These are phyloP conservation scores for Podaxis sp. DNA, from an alignment of 768 basidiomycete species.

Conservation along the genomic window DNA sequence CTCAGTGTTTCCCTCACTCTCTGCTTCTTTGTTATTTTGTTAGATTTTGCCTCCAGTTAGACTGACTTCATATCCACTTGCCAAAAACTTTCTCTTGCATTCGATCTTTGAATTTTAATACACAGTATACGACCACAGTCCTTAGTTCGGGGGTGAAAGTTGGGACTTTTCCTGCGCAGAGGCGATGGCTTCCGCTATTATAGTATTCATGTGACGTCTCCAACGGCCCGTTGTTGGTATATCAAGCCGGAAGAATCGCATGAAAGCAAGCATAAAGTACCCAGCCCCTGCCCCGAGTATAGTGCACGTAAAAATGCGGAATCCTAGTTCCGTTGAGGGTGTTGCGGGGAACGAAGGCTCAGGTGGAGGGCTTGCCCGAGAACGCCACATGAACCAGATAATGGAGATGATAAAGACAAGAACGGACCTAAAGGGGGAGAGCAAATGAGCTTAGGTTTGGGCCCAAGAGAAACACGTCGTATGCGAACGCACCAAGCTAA, in stretches of 20 bases:
- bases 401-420: not conserved
- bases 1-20: too few relatives aligned
- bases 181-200: not conserved
- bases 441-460: not conserved
- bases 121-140: too few relatives aligned
- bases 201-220: not conserved
- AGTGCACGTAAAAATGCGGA: not conserved
- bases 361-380: not conserved
- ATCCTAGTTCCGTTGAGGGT: not conserved
- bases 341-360: not conserved
- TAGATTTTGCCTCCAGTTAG: too few relatives aligned
- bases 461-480: not conserved
- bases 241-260: not conserved
- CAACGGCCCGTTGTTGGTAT: conserved; percentile 17
- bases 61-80: too few relatives aligned
- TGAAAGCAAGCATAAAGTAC: not conserved
- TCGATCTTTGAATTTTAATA: too few relatives aligned
- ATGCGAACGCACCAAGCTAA: conserved; percentile 49
- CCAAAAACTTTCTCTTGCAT: too few relatives aligned
- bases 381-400: not conserved
- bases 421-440: not conserved
- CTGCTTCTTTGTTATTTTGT: too few relatives aligned
- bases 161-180: not conserved
- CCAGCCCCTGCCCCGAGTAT: not conserved
- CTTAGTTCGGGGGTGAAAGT: too few relatives aligned